phyloP scores from a whole-genome alignment of 2,329 filamentous ascomycete species.

The Fusarium subtropicale region DNA sequence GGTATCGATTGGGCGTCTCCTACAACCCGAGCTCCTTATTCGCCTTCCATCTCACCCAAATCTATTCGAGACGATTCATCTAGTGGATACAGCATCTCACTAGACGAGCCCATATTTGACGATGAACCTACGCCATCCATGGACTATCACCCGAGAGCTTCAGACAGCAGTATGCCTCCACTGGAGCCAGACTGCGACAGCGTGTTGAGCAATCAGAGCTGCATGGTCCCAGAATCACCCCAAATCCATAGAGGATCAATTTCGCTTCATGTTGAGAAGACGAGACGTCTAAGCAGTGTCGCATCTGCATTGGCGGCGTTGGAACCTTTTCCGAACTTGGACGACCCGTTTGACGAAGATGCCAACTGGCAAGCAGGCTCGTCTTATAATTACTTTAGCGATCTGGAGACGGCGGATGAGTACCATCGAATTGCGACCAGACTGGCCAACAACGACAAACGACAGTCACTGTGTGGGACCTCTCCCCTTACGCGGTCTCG shows the following conservation, averaged over 20 bases:
- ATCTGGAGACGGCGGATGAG: slow-evolving; percentile 50
- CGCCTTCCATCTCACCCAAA: slow-evolving; percentile 35
- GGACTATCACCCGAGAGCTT: slow-evolving; percentile 34
- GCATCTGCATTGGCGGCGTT: slow-evolving; percentile 12
- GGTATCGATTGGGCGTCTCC: slow-evolving; percentile 34
- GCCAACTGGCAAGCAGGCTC: slow-evolving; percentile 28
- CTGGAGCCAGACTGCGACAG: slow-evolving; percentile 45
- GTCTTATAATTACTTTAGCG: slow-evolving; percentile 48
- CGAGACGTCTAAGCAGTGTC: slow-evolving; percentile 30
- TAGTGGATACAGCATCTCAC: slow-evolving; percentile 39
- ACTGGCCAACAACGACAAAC: slow-evolving; percentile 47
- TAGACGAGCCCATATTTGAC: slow-evolving; percentile 41
- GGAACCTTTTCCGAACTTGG: slow-evolving; percentile 13
- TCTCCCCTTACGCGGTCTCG: slow-evolving; percentile 31
- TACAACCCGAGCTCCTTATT: slow-evolving; percentile 21
- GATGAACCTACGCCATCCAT: slow-evolving; percentile 30
- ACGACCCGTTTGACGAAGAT: slow-evolving; percentile 32
- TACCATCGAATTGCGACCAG: slow-evolving; percentile 53
- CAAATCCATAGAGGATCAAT: slow-evolving; percentile 19
- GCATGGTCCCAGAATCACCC: slow-evolving; percentile 34
- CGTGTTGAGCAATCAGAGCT: slow-evolving; percentile 42
- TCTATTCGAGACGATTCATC: slow-evolving; percentile 42
- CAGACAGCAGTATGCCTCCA: slow-evolving; percentile 40
- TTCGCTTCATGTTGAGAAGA: slow-evolving; percentile 32
- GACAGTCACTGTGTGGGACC: slow-evolving; percentile 31